Percentiles rank a stretch among this genome's conserved stretches.
Evolutionary conservation across 1,139 yeast species (phyloP).

Genomic region (Nematodospora anomalae): DNA sequence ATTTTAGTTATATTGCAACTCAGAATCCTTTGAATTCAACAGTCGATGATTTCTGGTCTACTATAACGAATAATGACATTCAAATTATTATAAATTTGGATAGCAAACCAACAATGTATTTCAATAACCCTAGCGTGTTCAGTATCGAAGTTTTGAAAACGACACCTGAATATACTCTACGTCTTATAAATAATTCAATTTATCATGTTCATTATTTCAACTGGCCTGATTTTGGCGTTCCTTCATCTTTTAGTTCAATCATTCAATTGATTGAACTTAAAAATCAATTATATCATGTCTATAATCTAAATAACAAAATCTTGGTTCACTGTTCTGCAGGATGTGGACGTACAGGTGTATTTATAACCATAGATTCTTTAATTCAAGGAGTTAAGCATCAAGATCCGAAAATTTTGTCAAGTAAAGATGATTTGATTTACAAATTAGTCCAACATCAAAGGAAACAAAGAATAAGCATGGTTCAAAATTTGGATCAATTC

Average conservation of each 20-base stretch:
- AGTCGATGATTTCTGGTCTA: slow-evolving; percentile 45
- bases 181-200: slow-evolving; percentile 29
- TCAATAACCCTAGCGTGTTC: slow-evolving; percentile 4
- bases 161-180: slow-evolving; percentile 14
- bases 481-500: slow-evolving; percentile 46
- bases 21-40: slow-evolving; percentile 45
- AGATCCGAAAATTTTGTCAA: slow-evolving; percentile 6
- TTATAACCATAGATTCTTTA: slow-evolving; percentile 51
- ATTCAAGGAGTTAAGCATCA: slow-evolving; percentile 20
- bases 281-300: slow-evolving; percentile 29
- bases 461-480: slow-evolving; percentile 47
- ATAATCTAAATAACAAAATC: slow-evolving; percentile 23
- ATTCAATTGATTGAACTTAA: slow-evolving; percentile 54
- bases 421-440: slow-evolving; percentile 51
- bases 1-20: slow-evolving; percentile 41
- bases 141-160: slow-evolving; percentile 2
- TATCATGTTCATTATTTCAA: slow-evolving; percentile 68
- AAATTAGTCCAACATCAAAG: slow-evolving; percentile 42
- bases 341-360: slow-evolving; percentile 81
- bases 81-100: slow-evolving; percentile 73
- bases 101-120: slow-evolving; percentile 24
- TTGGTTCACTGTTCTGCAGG: slow-evolving; percentile 79
- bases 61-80: slow-evolving; percentile 53
- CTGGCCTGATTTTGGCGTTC: slow-evolving; percentile 86
- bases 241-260: slow-evolving; percentile 53